phyloP scores from a whole-genome alignment of 164 flowering plant genomes.

The Berberis thunbergii region DNA sequence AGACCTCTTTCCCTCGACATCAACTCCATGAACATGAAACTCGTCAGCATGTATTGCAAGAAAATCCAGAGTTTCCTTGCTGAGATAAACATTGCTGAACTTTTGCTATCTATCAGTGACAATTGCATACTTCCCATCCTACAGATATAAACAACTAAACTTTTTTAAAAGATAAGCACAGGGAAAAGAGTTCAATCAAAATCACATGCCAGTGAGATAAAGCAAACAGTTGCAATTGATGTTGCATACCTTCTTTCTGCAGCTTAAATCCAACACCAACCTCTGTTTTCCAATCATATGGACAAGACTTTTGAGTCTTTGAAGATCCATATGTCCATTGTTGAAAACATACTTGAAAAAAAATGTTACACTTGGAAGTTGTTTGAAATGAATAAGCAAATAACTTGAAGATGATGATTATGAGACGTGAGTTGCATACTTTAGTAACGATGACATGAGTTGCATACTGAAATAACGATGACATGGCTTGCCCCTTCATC shows the following conservation, averaged over 20 bases:
- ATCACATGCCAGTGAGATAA: neutral
- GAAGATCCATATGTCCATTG: conserved; percentile 82
- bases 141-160: conserved; percentile 10
- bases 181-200: neutral
- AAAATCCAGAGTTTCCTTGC: conserved; percentile 47
- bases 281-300: conserved; percentile 59
- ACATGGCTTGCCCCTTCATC: conserved; percentile 98
- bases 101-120: conserved; percentile 99
- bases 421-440: no score
- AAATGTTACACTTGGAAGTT: neutral
- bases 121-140: conserved; percentile 78
- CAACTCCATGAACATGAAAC: conserved; percentile 95
- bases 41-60: conserved; percentile 81
- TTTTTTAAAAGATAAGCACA: neutral
- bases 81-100: conserved; percentile 75
- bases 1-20: conserved; percentile 97
- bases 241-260: conserved; percentile 74
- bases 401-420: neutral
- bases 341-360: conserved; percentile 70
- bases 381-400: neutral
- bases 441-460: neutral
- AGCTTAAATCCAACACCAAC: conserved; percentile 92
- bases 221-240: neutral
- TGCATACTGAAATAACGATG: conserved; percentile 84
- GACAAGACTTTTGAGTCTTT: conserved; percentile 70